Base-by-base conservation (phyloP, 2,329 filamentous ascomycete genomes). In the Tympanopsis confertula region DNA sequence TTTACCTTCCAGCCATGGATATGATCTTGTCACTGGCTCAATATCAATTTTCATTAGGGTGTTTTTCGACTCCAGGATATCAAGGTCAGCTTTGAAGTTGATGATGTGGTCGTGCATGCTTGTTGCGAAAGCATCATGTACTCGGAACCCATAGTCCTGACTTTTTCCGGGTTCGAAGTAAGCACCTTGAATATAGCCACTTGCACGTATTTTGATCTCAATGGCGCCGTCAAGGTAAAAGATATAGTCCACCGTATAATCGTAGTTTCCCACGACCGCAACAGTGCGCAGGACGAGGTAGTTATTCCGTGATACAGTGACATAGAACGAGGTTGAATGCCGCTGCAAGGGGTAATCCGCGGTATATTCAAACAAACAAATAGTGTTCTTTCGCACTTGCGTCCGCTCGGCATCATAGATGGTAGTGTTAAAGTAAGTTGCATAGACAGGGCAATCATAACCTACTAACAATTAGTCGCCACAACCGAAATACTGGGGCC, bases 291-390 rank as follows among this genome's bases (percentile, higher is more conserved):
- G 47, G 1, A 52, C 52, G n/a, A 63, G 50, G 18, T 46, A 48
- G 3, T 45, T 49, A 36, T 55, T 53, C 37, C 41, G 47, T 28
- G 45, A 45, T 13, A 47, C 42, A 5, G 41, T 43, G 5, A 44
- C 40, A 35, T 47, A 47, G 24, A 44, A 37, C 35, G 45, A 40
- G 3, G 52, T 44, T 3, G 50, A 57, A 39, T 64, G 62, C 7
- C 62, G 50, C 24, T 52, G 53, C 3, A 65, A 45, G 4, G 59
- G 49, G 38, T 57, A 53, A 35, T 54, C 57, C 3, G 54, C 44
- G 14, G 57, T 58, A 38, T 52, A 57, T 41, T 65, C 62, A 43
- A 65, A 65, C 22, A 64, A 35, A 42, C 66, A 69, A 36, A 68
- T 55, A 26, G 53, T 57, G 42, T 63, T 57, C 3, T 48, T 48